These are phyloP conservation scores for Lagenidium sp. DNA, from an alignment of 352 stramenopile species.

Conservation along the genomic window DNA sequence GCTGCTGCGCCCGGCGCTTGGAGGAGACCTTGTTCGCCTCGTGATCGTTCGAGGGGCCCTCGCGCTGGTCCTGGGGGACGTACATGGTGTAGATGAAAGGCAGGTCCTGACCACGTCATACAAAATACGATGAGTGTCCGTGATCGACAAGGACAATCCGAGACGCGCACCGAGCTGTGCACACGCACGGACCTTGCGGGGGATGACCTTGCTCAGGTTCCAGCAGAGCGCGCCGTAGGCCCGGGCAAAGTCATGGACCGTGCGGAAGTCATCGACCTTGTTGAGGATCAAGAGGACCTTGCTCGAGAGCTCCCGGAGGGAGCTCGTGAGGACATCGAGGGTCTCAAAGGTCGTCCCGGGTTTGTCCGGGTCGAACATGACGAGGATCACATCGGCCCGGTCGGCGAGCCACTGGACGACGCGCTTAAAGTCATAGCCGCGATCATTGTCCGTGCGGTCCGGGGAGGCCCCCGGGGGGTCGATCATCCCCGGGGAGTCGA, in stretches of 20 bases:
- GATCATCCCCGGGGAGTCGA: conserved; percentile 85
- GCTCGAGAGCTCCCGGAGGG: conserved; percentile 60
- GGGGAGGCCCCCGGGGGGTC: conserved; percentile 55
- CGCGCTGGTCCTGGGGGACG: conserved; percentile 54
- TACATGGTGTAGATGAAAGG: conserved; percentile 89
- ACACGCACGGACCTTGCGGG: conserved; percentile 61
- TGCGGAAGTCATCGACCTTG: conserved; percentile 85
- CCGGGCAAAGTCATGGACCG: conserved; percentile 80
- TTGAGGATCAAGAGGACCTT: conserved; percentile 84
- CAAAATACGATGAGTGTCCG: too few relatives aligned
- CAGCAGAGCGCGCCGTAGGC: conserved; percentile 82
- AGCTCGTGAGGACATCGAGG: conserved; percentile 78
- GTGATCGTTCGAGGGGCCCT: conserved; percentile 4
- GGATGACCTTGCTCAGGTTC: conserved; percentile 86
- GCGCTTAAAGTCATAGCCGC: conserved; percentile 82
- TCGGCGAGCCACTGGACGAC: conserved; percentile 85
- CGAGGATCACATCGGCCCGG: conserved; percentile 75
- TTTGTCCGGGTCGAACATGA: conserved; percentile 89
- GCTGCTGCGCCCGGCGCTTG: conserved; percentile 1
- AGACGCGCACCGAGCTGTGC: not conserved
- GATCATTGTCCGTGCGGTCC: conserved; percentile 60
- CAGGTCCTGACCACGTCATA: too few relatives aligned
- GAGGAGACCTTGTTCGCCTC: not conserved
- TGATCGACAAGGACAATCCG: not conserved
- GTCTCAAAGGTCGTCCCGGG: conserved; percentile 85